phyloP scores from a whole-genome alignment of 768 basidiomycete species.

The Daedaleopsis nitida region DNA sequence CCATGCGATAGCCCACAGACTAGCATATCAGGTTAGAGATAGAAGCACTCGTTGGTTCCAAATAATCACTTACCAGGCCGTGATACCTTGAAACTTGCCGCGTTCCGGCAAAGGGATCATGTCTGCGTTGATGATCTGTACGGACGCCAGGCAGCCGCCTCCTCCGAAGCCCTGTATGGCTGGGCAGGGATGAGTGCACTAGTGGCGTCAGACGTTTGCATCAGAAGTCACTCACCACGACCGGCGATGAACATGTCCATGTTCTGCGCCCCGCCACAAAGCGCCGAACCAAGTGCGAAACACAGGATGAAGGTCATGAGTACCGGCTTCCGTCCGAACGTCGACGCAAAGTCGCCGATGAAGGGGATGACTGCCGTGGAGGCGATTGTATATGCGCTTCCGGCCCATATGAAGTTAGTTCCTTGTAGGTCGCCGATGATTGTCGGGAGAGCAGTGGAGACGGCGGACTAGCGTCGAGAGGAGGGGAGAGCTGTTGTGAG shows the following conservation, averaged over 20 bases:
- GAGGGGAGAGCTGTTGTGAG: too few relatives aligned
- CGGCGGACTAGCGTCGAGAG: conserved; percentile 12
- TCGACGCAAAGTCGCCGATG: conserved; percentile 29
- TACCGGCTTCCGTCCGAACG: conserved; percentile 15
- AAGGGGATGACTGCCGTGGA: conserved; percentile 38
- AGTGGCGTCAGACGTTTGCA: neutral
- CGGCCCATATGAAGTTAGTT: conserved; percentile 27
- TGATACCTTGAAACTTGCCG: conserved; percentile 33
- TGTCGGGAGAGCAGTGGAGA: conserved; percentile 24
- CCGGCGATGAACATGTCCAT: conserved; percentile 45
- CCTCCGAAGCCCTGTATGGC: conserved; percentile 30
- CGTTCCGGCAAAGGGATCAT: conserved; percentile 27
- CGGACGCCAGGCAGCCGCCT: conserved; percentile 21
- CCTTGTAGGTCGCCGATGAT: conserved; percentile 20
- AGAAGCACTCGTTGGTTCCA: too few relatives aligned
- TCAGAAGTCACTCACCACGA: conserved; percentile 20
- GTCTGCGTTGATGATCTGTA: conserved; percentile 27
- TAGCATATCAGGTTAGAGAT: neutral
- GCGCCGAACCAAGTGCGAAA: conserved; percentile 41
- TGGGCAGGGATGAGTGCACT: neutral
- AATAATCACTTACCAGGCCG: neutral
- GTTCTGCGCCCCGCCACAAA: conserved; percentile 40
- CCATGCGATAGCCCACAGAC: conserved; percentile 16
- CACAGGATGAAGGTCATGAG: conserved; percentile 31
- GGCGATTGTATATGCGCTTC: conserved; percentile 36